Conservation (phyloP, 2,329 filamentous ascomycete species). For the Colletotrichum liriopes region DNA sequence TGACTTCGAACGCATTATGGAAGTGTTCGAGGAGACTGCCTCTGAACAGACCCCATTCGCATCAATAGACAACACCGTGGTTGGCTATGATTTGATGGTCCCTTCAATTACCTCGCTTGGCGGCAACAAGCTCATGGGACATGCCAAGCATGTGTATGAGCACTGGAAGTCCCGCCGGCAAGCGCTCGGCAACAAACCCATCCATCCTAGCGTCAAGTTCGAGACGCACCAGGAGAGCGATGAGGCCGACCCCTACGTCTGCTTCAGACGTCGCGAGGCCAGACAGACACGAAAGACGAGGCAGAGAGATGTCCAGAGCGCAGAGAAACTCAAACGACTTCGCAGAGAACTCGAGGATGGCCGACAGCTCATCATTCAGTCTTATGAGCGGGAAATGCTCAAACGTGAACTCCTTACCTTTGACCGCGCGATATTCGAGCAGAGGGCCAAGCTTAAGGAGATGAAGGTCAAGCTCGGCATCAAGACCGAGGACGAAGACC, state of each 20-base stretch:
- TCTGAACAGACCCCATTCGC: conserved; percentile 89
- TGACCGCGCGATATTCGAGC: conserved; percentile 86
- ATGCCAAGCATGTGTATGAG: conserved; percentile 86
- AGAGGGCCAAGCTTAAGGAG: conserved; percentile 86
- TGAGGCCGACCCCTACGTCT: conserved; percentile 97
- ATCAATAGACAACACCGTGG: conserved; percentile 88
- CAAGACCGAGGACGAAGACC: conserved; percentile 93
- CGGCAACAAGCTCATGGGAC: conserved; percentile 64
- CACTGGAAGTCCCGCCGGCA: conserved; percentile 87
- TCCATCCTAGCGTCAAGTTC: conserved; percentile 89
- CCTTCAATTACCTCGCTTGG: conserved; percentile 72
- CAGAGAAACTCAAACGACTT: conserved; percentile 93
- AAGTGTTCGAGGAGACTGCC: conserved; percentile 92
- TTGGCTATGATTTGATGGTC: conserved; percentile 84
- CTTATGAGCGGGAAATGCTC: conserved; percentile 84
- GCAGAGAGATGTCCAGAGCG: conserved; percentile 92
- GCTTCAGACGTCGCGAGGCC: conserved; percentile 95
- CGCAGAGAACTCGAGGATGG: conserved; percentile 93
- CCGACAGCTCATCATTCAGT: conserved; percentile 82
- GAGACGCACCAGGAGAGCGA: conserved; percentile 96
- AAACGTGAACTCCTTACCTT: conserved; percentile 83
- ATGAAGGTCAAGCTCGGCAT: conserved; percentile 91
- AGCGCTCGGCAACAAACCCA: conserved; percentile 76
- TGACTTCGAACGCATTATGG: conserved; percentile 94
- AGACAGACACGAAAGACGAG: conserved; percentile 95